Evolutionary conservation across 176 grass and related monocot species (phyloP).

Genomic region (Hsuehochloa calcarea): DNA sequence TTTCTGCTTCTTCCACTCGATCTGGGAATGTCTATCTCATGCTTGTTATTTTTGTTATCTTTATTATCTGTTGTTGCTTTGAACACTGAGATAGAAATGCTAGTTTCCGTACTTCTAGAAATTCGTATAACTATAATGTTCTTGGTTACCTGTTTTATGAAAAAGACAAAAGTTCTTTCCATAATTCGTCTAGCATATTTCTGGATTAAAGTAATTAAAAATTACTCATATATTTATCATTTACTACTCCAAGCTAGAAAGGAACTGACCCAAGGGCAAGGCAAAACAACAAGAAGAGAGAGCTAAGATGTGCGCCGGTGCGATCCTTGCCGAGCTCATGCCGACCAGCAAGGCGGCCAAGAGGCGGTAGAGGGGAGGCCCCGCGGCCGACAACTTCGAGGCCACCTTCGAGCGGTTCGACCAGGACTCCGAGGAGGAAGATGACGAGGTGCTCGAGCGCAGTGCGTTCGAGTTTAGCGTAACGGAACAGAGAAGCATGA

Average conservation of each 20-base stretch:
- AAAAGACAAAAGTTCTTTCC: too few species aligned
- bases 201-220: too few species aligned
- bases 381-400: background rate
- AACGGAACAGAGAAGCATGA: background rate
- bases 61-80: too few species aligned
- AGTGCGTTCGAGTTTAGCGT: slow-evolving; percentile 5
- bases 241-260: background rate
- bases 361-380: background rate
- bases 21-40: too few species aligned
- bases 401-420: background rate
- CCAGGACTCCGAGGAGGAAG: slow-evolving; percentile 1
- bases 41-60: too few species aligned
- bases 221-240: too few species aligned
- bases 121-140: too few species aligned
- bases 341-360: slow-evolving; percentile 14
- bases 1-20: too few species aligned
- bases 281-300: background rate
- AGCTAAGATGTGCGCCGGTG: slow-evolving; percentile 54
- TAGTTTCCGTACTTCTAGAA: too few species aligned
- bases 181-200: too few species aligned
- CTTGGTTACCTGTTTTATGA: too few species aligned
- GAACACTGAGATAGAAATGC: too few species aligned
- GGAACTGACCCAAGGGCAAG: background rate
- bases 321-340: slow-evolving; percentile 49
- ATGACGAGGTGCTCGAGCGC: slow-evolving; percentile 4